Evolutionary conservation across 192 early-diverging fungal genomes (phyloP).

Genomic region (Podila minutissima): DNA sequence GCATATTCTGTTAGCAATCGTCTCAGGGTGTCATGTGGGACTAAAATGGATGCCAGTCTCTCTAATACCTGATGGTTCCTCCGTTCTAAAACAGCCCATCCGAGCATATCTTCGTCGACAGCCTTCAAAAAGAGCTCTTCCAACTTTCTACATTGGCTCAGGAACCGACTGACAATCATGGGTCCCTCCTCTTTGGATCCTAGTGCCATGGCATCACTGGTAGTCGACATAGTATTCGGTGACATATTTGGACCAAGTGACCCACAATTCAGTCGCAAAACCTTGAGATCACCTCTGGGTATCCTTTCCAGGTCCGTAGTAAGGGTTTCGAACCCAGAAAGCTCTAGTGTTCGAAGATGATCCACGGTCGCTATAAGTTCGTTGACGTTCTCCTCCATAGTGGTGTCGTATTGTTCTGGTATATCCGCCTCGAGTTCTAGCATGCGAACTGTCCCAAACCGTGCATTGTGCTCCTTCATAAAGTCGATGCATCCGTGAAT

Average conservation of each 20-base stretch:
- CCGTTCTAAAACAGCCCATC: conserved; percentile 49
- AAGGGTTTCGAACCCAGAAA: conserved; percentile 32
- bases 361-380: conserved; percentile 28
- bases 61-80: conserved; percentile 15
- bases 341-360: conserved; percentile 24
- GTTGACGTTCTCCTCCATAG: conserved; percentile 18
- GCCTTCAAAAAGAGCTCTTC: conserved; percentile 31
- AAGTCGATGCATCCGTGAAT: conserved; percentile 26
- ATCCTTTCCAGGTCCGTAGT: conserved; percentile 15
- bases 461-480: conserved; percentile 36
- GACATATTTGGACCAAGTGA: conserved; percentile 2
- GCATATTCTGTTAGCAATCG: no score
- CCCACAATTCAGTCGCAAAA: conserved; percentile 40
- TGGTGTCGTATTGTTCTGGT: conserved; percentile 29
- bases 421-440: conserved; percentile 33
- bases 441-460: conserved; percentile 41
- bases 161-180: conserved; percentile 20
- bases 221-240: not conserved
- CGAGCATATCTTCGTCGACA: conserved; percentile 32
- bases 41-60: no score
- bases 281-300: conserved; percentile 18
- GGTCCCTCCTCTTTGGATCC: no score
- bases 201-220: not conserved
- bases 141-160: conserved; percentile 38
- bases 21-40: no score